Evolutionary conservation across 2,329 filamentous ascomycete species (phyloP), one percentile per base, ranked within the genome.

Genomic region (Pseudogymnoascus sp.): DNA sequence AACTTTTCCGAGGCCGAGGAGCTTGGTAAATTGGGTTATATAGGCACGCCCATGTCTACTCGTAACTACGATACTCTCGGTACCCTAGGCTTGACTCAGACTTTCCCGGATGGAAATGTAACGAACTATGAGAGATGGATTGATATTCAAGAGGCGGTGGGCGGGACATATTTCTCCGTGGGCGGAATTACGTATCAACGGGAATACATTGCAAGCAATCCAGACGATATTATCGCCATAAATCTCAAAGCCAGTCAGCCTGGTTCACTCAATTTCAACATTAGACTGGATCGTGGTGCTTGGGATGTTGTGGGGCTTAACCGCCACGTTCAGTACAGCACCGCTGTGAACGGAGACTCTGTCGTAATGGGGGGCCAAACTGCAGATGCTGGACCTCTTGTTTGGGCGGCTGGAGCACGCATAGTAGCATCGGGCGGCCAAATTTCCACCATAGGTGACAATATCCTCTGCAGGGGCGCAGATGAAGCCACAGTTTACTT

Each of bases 41-140:
- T 72, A 59, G 72, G 72, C n/a, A 74, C 69, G 6, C 74, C 76
- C 8, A 70, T 70, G 47, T 70, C 70, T 28, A 72, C 73, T 47
- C 72, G 75, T 36, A 71, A 75, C 61, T 78, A 77, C 62, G 74
- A 77, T 58, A 72, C 62, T 16, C 61, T 66, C 33, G 66, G 65
- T 12, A 54, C 64, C 37, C 50, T 75, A 1, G 69, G 70, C 16
- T 61, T 77, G 68, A 72, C 54, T 70, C 38, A 41, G 12, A 20
- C 18, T 18, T 22, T 22, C 38, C 38, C 38, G 38, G 38, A 41
- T 22, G 38, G 38, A 18, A 41, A 41, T 41, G 73, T 58, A 68
- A 65, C 4, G 68, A 71, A 39, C 6, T 69, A 68, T 58, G 54
- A 63, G 37, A 65, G 67, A 9, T 63, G 62, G 59, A 43, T 68